Percentiles rank a stretch among this genome's conserved stretches.
Evolutionary conservation across 495 filamentous ascomycete genomes (phyloP).

Genomic region (Tuber umbilicatum): DNA sequence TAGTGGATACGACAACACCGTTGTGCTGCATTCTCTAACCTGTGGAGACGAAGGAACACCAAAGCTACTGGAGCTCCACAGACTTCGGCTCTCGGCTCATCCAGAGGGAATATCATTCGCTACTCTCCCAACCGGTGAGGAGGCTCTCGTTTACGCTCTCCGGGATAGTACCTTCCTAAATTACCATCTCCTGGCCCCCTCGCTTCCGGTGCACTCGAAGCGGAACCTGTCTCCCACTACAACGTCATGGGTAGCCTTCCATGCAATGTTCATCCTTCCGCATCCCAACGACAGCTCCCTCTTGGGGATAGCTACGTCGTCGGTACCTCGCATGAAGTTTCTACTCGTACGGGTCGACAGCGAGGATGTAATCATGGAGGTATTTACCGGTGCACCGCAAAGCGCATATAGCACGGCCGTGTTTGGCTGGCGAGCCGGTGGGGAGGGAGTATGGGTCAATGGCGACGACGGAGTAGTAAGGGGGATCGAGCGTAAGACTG

Average conservation of each 20-base stretch:
- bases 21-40: slow-evolving; percentile 50
- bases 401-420: slow-evolving; percentile 62
- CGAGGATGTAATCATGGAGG: slow-evolving; percentile 55
- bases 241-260: slow-evolving; percentile 60
- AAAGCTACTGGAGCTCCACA: slow-evolving; percentile 46
- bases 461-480: slow-evolving; percentile 62
- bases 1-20: slow-evolving; percentile 59
- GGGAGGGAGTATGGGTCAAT: slow-evolving; percentile 62
- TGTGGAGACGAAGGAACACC: slow-evolving; percentile 16
- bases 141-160: slow-evolving; percentile 53
- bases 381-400: slow-evolving; percentile 60
- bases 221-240: slow-evolving; percentile 61
- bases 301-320: slow-evolving; percentile 57
- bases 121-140: slow-evolving; percentile 45
- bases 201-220: slow-evolving; percentile 48
- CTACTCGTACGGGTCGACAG: slow-evolving; percentile 59
- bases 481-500: slow-evolving; percentile 57
- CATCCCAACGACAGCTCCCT: slow-evolving; percentile 52
- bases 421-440: slow-evolving; percentile 59
- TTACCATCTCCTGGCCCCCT: slow-evolving; percentile 51
- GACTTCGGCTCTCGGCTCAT: slow-evolving; percentile 51
- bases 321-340: slow-evolving; percentile 60
- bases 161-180: slow-evolving; percentile 58
- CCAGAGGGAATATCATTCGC: slow-evolving; percentile 59
- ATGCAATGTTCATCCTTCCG: slow-evolving; percentile 54